phyloP scores from a whole-genome alignment of 768 basidiomycete species.

The Tricholoma matsutake region DNA sequence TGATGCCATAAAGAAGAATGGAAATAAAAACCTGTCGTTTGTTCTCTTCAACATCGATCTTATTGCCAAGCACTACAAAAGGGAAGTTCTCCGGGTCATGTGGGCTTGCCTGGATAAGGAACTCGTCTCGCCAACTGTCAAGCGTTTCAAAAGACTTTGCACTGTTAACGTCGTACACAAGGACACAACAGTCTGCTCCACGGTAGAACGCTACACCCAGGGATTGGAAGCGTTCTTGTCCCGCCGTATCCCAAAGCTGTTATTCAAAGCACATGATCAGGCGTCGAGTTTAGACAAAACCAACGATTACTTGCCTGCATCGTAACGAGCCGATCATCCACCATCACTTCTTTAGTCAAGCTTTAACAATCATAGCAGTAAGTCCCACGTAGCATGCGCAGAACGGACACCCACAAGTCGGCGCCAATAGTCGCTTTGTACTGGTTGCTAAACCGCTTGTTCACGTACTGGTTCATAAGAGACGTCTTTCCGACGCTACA shows the following conservation, averaged over 20 bases:
- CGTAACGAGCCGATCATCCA: constrained; percentile 95
- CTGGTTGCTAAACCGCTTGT: constrained; percentile 99
- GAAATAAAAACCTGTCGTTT: constrained; percentile 79
- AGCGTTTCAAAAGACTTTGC: constrained; percentile 98
- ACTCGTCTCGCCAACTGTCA: constrained; percentile 99
- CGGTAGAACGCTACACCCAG: constrained; percentile 99
- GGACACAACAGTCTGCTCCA: constrained; percentile 97
- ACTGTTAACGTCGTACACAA: constrained; percentile 99
- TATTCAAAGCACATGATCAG: not conserved
- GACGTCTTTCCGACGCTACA: constrained; percentile 97
- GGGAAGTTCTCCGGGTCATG: constrained; percentile 99
- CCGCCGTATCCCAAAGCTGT: constrained; percentile 98
- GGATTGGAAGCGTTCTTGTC: constrained; percentile 99
- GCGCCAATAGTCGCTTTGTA: constrained; percentile 99
- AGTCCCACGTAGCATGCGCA: constrained; percentile 17
- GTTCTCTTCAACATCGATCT: constrained; percentile 99
- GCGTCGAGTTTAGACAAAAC: not conserved
- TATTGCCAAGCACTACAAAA: constrained; percentile 99
- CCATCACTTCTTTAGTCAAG: constrained; percentile 97
- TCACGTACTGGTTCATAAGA: constrained; percentile 99
- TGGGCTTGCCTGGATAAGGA: constrained; percentile 97
- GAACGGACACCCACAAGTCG: constrained; percentile 70
- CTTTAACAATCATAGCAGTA: constrained; percentile 36
- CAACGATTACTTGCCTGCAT: constrained; percentile 73
- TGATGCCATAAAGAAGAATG: not conserved